Evolutionary conservation across 148 eudicot species (phyloP).

Genomic region (Spergularia bocconei): DNA sequence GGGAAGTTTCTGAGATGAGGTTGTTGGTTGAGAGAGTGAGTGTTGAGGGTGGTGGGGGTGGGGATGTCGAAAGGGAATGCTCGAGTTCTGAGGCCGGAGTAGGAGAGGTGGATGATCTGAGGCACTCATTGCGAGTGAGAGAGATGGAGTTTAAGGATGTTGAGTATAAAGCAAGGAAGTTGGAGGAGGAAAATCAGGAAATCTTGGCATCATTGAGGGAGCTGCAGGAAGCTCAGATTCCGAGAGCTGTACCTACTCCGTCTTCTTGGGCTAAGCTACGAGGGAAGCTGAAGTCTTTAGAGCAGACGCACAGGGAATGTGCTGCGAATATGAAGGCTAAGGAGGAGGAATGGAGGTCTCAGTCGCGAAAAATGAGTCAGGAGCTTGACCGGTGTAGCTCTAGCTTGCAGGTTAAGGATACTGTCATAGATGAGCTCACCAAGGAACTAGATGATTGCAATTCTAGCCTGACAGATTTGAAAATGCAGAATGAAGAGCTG

Average conservation of each 20-base stretch:
- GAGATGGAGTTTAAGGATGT: conserved; percentile 64
- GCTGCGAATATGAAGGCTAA: conserved; percentile 42
- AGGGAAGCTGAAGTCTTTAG: conserved; percentile 61
- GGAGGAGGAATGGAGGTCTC: conserved; percentile 64
- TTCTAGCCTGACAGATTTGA: conserved; percentile 43
- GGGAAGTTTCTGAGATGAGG: conserved; percentile 53
- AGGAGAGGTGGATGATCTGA: conserved; percentile 47
- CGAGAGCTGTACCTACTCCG: conserved; percentile 45
- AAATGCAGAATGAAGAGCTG: conserved; percentile 64
- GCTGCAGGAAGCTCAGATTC: conserved; percentile 78
- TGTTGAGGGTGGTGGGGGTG: conserved; percentile 40
- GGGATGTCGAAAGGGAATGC: conserved; percentile 36
- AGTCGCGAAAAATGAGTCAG: conserved; percentile 34
- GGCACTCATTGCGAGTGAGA: conserved; percentile 51
- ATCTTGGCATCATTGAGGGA: conserved; percentile 51
- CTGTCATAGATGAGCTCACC: conserved; percentile 44
- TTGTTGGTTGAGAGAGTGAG: conserved; percentile 35
- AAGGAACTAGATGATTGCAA: conserved; percentile 45
- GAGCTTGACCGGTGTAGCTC: conserved; percentile 41
- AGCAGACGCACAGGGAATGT: conserved; percentile 66
- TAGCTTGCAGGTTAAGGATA: conserved; percentile 41
- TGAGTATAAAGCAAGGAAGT: conserved; percentile 47
- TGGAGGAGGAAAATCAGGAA: conserved; percentile 68
- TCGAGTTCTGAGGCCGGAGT: conserved; percentile 39
- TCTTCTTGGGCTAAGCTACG: conserved; percentile 60